phyloP scores from a whole-genome alignment of 2,329 filamentous ascomycete species.

The Delphinella strobiligena region DNA sequence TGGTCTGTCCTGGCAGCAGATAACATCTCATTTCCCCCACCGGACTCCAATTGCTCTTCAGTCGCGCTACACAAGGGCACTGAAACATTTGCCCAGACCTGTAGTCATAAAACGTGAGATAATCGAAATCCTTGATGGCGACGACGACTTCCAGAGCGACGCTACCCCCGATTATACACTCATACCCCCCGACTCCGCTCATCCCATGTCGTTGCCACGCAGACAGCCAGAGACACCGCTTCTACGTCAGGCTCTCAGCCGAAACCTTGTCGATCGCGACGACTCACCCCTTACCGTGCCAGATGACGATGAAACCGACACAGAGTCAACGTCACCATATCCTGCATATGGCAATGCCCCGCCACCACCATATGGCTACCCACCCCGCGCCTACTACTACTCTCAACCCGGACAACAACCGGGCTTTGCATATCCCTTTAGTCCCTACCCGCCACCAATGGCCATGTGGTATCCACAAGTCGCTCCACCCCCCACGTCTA shows the following conservation, averaged over 20 bases:
- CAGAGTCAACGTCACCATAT: neutral
- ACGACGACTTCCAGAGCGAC: slow-evolving; percentile 3
- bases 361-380: neutral
- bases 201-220: neutral
- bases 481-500: neutral
- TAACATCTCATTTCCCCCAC: slow-evolving; percentile 21
- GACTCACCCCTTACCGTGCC: slow-evolving; percentile 3
- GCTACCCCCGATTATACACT: neutral
- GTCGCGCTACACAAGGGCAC: slow-evolving; percentile 14
- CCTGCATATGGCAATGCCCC: neutral
- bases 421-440: neutral
- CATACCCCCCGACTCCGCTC: neutral
- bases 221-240: slow-evolving; percentile 3
- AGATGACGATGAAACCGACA: slow-evolving; percentile 3
- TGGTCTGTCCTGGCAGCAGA: slow-evolving; percentile 23
- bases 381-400: neutral
- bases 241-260: slow-evolving; percentile 6
- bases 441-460: neutral
- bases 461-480: neutral
- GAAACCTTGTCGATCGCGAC: slow-evolving; percentile 4
- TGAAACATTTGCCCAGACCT: slow-evolving; percentile 6
- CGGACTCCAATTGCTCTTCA: slow-evolving; percentile 19
- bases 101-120: slow-evolving; percentile 14
- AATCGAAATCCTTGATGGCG: slow-evolving; percentile 11
- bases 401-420: neutral